Conservation (phyloP, 345 rosid species). For the Gossypium turneri region DNA sequence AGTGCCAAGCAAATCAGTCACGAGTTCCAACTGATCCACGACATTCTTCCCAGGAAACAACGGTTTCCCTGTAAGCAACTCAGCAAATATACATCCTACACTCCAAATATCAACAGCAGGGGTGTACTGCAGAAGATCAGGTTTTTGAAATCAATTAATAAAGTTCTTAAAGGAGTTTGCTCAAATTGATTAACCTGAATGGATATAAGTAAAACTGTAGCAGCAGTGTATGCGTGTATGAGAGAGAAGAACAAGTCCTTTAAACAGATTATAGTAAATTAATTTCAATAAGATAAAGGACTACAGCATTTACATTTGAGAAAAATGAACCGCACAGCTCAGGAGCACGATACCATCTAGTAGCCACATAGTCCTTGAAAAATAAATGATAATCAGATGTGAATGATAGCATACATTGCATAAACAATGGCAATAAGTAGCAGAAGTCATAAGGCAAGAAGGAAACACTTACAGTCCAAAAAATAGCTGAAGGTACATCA, state of each 20-base stretch:
- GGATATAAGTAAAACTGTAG: conserved; percentile 1
- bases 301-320: conserved; percentile 55
- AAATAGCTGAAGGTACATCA: conserved; percentile 88
- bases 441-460: conserved; percentile 14
- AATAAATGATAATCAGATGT: conserved; percentile 28
- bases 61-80: conserved; percentile 82
- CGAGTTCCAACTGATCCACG: conserved; percentile 79
- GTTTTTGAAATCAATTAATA: conserved; percentile 12
- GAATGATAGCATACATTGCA: not conserved
- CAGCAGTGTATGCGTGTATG: not conserved
- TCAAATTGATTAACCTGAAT: not conserved
- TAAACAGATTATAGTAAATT: not conserved
- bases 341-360: conserved; percentile 91
- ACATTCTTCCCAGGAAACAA: conserved; percentile 96
- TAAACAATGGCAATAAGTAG: not conserved
- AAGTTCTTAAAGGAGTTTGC: not conserved
- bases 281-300: not conserved
- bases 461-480: conserved; percentile 91
- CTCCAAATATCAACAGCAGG: conserved; percentile 99
- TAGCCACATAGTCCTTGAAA: conserved; percentile 94
- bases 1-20: conserved; percentile 96
- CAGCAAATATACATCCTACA: conserved; percentile 96
- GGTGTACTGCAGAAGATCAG: conserved; percentile 70
- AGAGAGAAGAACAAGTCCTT: not conserved
- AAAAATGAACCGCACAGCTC: conserved; percentile 97